A percentile compares a stretch with the other conserved stretches of the same genome.
phyloP scores from a whole-genome alignment of 75 land plant genomes.

The Picea glauca region DNA sequence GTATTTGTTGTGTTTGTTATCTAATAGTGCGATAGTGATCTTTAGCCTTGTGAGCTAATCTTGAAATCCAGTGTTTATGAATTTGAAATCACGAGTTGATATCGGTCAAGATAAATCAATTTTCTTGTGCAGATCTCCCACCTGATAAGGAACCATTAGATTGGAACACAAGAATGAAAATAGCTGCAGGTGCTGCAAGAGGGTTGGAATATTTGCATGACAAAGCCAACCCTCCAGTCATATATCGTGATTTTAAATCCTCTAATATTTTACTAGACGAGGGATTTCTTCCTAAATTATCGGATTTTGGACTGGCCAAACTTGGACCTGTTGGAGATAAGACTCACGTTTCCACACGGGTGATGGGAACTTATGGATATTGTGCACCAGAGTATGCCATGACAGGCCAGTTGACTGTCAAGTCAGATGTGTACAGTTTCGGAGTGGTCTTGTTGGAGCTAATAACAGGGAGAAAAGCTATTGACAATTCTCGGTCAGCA shows the following conservation, averaged over 20 bases:
- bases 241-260: conserved; percentile 74
- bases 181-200: conserved; percentile 52
- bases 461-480: conserved; percentile 72
- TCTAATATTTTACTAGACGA: conserved; percentile 68
- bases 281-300: conserved; percentile 67
- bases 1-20: conserved; percentile 8
- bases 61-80: too few relatives aligned
- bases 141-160: conserved; percentile 43
- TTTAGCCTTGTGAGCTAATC: too few relatives aligned
- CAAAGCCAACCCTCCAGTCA: conserved; percentile 53
- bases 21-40: not conserved
- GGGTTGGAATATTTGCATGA: conserved; percentile 61
- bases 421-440: conserved; percentile 82
- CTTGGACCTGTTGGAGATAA: conserved; percentile 81
- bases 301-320: conserved; percentile 80
- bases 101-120: conserved; percentile 24
- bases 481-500: conserved; percentile 53
- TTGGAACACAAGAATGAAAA: conserved; percentile 57
- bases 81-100: too few relatives aligned
- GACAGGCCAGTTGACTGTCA: conserved; percentile 77
- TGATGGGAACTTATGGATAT: conserved; percentile 78
- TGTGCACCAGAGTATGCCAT: conserved; percentile 89
- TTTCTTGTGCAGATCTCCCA: conserved; percentile 43
- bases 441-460: conserved; percentile 72
- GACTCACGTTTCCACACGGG: conserved; percentile 77